These are phyloP conservation scores for Aureobasidium namibiae DNA, from an alignment of 2,329 filamentous ascomycete species.

Conservation along the genomic window DNA sequence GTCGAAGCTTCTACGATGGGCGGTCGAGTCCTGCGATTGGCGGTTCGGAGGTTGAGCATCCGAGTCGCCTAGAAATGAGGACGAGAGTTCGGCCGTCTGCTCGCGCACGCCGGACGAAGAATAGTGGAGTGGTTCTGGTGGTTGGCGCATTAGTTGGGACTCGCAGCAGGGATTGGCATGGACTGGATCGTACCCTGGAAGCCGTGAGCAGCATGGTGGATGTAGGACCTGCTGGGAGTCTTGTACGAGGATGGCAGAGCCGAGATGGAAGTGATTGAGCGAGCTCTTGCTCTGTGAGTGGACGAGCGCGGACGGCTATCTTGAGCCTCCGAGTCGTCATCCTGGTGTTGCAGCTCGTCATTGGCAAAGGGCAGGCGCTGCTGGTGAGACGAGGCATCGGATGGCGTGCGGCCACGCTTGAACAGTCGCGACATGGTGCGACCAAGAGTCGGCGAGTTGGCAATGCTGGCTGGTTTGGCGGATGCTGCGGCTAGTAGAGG, in stretches of 20 bases:
- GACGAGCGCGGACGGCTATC: slow-evolving; percentile 6
- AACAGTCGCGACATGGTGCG: slow-evolving; percentile 13
- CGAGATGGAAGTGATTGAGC: slow-evolving; percentile 16
- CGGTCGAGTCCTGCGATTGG: slow-evolving; percentile 4
- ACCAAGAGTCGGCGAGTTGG: neutral
- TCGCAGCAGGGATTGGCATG: neutral
- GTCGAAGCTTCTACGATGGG: slow-evolving; percentile 3
- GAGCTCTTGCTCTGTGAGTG: slow-evolving; percentile 13
- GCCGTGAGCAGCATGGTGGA: slow-evolving; percentile 24
- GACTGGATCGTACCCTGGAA: slow-evolving; percentile 13
- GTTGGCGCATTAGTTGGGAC: neutral
- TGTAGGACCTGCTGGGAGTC: slow-evolving; percentile 28
- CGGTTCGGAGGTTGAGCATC: slow-evolving; percentile 17
- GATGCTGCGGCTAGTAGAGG: neutral
- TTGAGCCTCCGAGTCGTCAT: neutral
- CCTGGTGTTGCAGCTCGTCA: slow-evolving; percentile 15
- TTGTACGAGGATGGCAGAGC: slow-evolving; percentile 23
- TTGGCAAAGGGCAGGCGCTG: slow-evolving; percentile 17
- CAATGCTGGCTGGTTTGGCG: neutral
- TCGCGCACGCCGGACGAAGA: slow-evolving; percentile 31
- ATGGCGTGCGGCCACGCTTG: slow-evolving; percentile 13
- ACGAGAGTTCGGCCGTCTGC: slow-evolving; percentile 30
- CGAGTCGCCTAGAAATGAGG: slow-evolving; percentile 29
- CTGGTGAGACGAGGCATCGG: slow-evolving; percentile 16
- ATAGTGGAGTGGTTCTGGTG: slow-evolving; percentile 38